Conservation (phyloP, 2,329 filamentous ascomycete genomes). For the Mariannaea elegans region DNA sequence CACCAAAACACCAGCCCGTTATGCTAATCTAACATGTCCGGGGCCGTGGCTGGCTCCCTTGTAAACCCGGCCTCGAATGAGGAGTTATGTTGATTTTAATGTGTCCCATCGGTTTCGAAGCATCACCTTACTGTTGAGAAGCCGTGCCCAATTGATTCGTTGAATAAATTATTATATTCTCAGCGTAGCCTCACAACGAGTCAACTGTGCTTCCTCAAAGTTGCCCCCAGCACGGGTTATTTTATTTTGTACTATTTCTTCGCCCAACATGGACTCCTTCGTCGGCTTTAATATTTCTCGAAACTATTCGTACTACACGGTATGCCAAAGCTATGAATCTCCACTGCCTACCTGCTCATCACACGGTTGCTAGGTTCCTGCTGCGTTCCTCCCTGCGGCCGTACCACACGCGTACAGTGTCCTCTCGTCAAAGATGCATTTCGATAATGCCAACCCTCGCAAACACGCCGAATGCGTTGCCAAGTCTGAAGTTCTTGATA, state of each 20-base stretch:
- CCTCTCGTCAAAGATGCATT: conserved; percentile 42
- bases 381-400: conserved; percentile 47
- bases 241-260: too few species aligned
- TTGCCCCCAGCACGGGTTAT: too few species aligned
- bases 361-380: conserved; percentile 48
- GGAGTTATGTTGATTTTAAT: too few species aligned
- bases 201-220: too few species aligned
- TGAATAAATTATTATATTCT: too few species aligned
- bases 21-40: conserved; percentile 28
- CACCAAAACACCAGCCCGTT: too few species aligned
- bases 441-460: conserved; percentile 52
- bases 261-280: conserved; percentile 41
- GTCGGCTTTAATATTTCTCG: conserved; percentile 47
- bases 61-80: too few species aligned
- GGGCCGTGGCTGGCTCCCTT: too few species aligned
- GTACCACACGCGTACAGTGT: conserved; percentile 48
- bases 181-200: too few species aligned
- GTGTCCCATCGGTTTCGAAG: too few species aligned
- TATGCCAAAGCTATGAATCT: conserved; percentile 13
- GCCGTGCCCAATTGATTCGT: too few species aligned
- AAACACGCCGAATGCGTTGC: conserved; percentile 42
- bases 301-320: conserved; percentile 48
- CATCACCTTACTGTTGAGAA: too few species aligned
- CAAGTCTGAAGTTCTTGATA: conserved; percentile 45
- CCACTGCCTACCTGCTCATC: background rate